Percentiles rank a stretch among this genome's conserved stretches.
phyloP scores from a whole-genome alignment of 768 basidiomycete species.

The Naganishia kalamii region DNA sequence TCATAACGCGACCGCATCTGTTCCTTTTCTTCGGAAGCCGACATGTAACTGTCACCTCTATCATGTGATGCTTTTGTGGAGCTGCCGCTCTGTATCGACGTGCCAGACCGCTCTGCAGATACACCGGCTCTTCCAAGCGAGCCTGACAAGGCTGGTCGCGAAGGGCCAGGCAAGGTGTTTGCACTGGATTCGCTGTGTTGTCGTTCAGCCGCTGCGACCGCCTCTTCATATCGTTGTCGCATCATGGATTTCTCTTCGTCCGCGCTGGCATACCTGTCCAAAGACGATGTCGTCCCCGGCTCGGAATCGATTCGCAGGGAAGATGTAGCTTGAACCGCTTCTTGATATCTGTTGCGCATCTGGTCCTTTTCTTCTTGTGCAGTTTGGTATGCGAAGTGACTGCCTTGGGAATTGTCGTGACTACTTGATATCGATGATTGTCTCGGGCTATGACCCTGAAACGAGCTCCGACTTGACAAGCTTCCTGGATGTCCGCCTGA shows the following conservation, averaged over 20 bases:
- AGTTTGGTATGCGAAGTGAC: neutral
- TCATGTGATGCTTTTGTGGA: neutral
- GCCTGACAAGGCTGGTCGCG: neutral
- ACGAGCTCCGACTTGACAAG: neutral
- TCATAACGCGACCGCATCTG: constrained; percentile 35
- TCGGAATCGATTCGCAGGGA: neutral
- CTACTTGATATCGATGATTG: neutral
- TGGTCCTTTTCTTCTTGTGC: constrained; percentile 36
- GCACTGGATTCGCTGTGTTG: neutral
- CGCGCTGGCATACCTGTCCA: constrained; percentile 14
- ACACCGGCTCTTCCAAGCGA: neutral
- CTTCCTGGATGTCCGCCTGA: constrained; percentile 4
- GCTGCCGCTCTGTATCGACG: too few species aligned
- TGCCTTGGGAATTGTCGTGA: neutral
- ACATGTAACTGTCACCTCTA: neutral
- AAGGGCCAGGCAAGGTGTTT: constrained; percentile 5
- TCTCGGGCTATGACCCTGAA: neutral
- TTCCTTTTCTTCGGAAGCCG: constrained; percentile 38
- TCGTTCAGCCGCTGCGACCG: constrained; percentile 17
- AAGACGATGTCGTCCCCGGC: neutral
- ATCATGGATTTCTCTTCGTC: constrained; percentile 38
- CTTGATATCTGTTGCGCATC: constrained; percentile 34
- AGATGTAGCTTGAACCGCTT: constrained; percentile 24
- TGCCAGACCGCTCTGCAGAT: too few species aligned
- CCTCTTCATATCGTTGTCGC: constrained; percentile 36